phyloP scores from a whole-genome alignment of 2,329 filamentous ascomycete genomes.

The Aspergillus luchuensis region DNA sequence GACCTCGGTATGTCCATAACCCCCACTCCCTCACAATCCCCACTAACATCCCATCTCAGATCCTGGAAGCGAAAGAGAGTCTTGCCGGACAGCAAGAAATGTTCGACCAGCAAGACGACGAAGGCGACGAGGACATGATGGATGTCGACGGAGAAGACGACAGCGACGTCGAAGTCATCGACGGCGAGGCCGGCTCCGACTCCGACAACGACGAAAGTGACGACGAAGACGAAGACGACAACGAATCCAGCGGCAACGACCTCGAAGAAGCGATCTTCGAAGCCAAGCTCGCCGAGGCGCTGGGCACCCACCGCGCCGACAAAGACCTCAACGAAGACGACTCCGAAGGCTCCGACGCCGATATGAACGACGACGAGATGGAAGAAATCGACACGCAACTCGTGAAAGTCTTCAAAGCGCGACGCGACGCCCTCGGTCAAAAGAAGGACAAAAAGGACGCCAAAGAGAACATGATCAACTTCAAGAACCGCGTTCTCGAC shows the following conservation, averaged over 20 bases:
- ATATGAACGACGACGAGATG: slow-evolving; percentile 98
- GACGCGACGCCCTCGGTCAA: slow-evolving; percentile 66
- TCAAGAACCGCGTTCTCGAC: slow-evolving; percentile 92
- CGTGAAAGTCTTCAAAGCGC: slow-evolving; percentile 79
- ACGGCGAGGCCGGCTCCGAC: slow-evolving; percentile 37
- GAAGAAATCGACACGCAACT: slow-evolving; percentile 82
- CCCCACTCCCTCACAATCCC: background rate
- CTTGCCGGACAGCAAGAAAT: slow-evolving; percentile 81
- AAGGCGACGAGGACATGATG: slow-evolving; percentile 55
- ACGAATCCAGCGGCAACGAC: slow-evolving; percentile 30
- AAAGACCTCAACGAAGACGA: slow-evolving; percentile 59
- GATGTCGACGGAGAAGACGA: slow-evolving; percentile 45
- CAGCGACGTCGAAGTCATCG: slow-evolving; percentile 45
- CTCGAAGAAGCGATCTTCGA: slow-evolving; percentile 65
- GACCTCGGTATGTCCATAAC: slow-evolving; percentile 43
- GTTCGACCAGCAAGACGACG: slow-evolving; percentile 71
- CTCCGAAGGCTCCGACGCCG: slow-evolving; percentile 63
- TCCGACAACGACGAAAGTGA: slow-evolving; percentile 30
- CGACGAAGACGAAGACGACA: slow-evolving; percentile 39
- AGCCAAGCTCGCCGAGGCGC: slow-evolving; percentile 73
- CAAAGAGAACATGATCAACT: slow-evolving; percentile 84
- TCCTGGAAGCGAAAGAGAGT: slow-evolving; percentile 78
- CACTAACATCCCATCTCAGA: slow-evolving; percentile 42
- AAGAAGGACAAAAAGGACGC: slow-evolving; percentile 87
- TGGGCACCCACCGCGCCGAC: slow-evolving; percentile 66